phyloP scores from a whole-genome alignment of 2,329 filamentous ascomycete genomes.

The Penicillium sp. region DNA sequence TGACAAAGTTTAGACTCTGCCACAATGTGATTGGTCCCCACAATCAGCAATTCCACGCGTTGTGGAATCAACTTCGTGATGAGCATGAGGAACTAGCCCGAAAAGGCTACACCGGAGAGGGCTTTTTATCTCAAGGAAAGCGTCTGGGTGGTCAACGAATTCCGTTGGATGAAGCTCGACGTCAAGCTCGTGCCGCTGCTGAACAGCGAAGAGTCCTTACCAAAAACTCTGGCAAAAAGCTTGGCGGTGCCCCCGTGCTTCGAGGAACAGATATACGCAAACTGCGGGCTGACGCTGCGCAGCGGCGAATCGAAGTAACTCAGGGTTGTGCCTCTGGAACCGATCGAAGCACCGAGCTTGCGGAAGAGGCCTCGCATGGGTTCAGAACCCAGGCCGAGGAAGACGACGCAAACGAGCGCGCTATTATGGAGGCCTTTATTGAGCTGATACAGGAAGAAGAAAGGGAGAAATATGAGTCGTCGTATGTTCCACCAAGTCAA shows the following conservation, averaged over 20 bases:
- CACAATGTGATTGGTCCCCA: constrained; percentile 85
- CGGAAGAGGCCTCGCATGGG: constrained; percentile 66
- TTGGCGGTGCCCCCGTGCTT: constrained; percentile 63
- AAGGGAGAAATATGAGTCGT: constrained; percentile 56
- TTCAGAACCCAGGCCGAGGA: constrained; percentile 83
- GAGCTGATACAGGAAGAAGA: constrained; percentile 84
- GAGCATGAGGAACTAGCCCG: constrained; percentile 73
- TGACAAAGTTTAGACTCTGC: constrained; percentile 54
- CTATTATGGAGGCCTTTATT: constrained; percentile 80
- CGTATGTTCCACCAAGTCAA: constrained; percentile 53
- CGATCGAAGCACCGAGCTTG: constrained; percentile 64
- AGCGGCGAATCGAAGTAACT: constrained; percentile 64
- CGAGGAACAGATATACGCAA: constrained; percentile 67
- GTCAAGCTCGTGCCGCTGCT: constrained; percentile 69
- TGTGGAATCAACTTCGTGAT: constrained; percentile 87
- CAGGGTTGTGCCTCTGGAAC: constrained; percentile 74
- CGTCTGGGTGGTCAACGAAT: constrained; percentile 66
- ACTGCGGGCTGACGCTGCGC: constrained; percentile 69
- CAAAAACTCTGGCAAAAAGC: constrained; percentile 64
- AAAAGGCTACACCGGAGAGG: constrained; percentile 88
- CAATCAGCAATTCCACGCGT: constrained; percentile 73
- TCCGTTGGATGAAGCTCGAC: constrained; percentile 70
- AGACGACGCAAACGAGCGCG: constrained; percentile 82
- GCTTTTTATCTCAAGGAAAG: constrained; percentile 74
- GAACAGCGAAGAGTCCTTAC: constrained; percentile 63